A percentile compares a stretch with the other conserved stretches of the same genome.
Evolutionary conservation across 441 rosid genomes (phyloP).

Genomic region (Monsonia emarginata): DNA sequence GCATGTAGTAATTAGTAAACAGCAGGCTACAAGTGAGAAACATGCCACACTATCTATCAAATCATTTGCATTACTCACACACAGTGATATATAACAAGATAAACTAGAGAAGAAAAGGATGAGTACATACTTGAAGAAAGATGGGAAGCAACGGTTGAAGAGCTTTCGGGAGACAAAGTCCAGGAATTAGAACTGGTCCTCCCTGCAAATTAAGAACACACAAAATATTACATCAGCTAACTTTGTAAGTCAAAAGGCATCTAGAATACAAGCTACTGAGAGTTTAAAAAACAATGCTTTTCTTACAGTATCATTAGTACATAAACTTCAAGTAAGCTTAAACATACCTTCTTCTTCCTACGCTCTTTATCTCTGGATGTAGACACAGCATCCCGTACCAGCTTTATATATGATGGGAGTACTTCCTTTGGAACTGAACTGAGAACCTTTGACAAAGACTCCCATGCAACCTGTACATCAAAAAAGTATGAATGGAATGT

Average conservation of each 20-base stretch:
- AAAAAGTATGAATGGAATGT: slow-evolving; percentile 19
- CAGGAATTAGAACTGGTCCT: slow-evolving; percentile 82
- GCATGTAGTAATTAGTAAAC: too few relatives aligned
- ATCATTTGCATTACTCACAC: background rate
- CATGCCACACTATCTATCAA: background rate
- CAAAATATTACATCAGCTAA: slow-evolving; percentile 7
- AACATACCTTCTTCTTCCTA: slow-evolving; percentile 69
- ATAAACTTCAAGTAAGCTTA: slow-evolving; percentile 4
- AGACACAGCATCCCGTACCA: slow-evolving; percentile 93
- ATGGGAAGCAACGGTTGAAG: slow-evolving; percentile 93
- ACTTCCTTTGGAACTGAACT: slow-evolving; percentile 91
- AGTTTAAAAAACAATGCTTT: background rate
- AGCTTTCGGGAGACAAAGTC: slow-evolving; percentile 89
- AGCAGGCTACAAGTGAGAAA: background rate
- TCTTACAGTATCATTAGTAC: background rate
- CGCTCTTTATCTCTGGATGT: slow-evolving; percentile 94
- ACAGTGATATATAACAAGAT: background rate
- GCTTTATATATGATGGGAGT: slow-evolving; percentile 78
- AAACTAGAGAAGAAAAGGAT: slow-evolving; percentile 5
- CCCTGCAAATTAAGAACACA: slow-evolving; percentile 49
- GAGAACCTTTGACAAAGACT: slow-evolving; percentile 81
- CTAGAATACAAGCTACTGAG: background rate
- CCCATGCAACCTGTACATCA: slow-evolving; percentile 77
- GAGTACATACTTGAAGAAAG: slow-evolving; percentile 65
- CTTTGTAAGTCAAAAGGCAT: slow-evolving; percentile 15